A percentile compares a stretch with the other conserved stretches of the same genome.
Evolutionary conservation across 345 rosid species (phyloP).

Genomic region (Populus ilicifolia): DNA sequence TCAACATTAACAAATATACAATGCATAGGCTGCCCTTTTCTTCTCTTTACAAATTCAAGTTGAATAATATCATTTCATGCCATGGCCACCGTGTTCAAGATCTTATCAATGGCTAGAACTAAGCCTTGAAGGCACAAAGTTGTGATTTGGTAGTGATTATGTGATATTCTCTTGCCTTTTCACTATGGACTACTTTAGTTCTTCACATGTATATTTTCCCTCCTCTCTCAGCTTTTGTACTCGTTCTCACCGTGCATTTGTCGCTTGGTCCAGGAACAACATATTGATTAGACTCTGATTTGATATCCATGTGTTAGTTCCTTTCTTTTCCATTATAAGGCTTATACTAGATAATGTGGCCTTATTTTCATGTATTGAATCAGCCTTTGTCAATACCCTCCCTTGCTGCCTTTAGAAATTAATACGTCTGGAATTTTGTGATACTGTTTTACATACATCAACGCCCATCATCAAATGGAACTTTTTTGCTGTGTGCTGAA

Average conservation of each 20-base stretch:
- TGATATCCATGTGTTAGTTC: background rate
- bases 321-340: background rate
- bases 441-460: conserved; percentile 2
- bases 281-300: background rate
- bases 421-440: background rate
- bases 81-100: background rate
- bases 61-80: background rate
- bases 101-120: background rate
- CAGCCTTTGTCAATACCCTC: background rate
- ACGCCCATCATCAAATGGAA: background rate
- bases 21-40: background rate
- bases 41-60: background rate
- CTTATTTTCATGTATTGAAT: background rate
- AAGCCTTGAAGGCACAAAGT: background rate
- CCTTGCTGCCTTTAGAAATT: background rate
- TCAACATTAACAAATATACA: background rate
- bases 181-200: no score
- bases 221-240: background rate
- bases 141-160: background rate
- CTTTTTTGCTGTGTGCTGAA: conserved; percentile 60
- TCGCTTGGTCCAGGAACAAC: background rate
- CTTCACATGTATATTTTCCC: no score
- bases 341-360: background rate
- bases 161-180: background rate
- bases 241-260: background rate